These are phyloP conservation scores for Taiozyma onychis DNA, from an alignment of 1,139 yeast genomes.

Conservation along the genomic window DNA sequence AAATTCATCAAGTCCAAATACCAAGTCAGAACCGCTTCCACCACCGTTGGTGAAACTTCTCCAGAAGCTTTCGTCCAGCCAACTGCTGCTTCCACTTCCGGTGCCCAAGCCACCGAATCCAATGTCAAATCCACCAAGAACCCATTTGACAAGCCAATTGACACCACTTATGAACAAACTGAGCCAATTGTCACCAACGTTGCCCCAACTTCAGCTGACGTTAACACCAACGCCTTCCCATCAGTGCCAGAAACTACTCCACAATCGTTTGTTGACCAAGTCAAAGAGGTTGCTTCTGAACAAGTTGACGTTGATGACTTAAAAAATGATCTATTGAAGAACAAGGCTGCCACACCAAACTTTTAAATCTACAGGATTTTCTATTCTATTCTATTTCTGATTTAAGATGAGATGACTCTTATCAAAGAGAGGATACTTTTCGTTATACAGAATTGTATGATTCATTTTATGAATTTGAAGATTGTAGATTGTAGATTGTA, in stretches of 20 bases:
- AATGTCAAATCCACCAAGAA: conserved; percentile 5
- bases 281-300: conserved; percentile 13
- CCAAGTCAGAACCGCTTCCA: conserved; percentile 62
- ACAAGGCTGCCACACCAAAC: conserved; percentile 13
- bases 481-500: background rate
- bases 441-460: background rate
- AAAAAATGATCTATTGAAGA: conserved; percentile 26
- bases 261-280: conserved; percentile 13
- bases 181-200: conserved; percentile 22
- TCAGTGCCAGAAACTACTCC: conserved; percentile 34
- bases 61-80: conserved; percentile 26
- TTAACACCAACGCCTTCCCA: conserved; percentile 33
- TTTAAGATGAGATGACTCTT: background rate
- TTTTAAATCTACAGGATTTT: background rate
- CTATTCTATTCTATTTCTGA: no score
- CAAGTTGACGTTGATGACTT: conserved; percentile 24
- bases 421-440: background rate
- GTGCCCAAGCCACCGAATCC: conserved; percentile 18
- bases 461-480: background rate
- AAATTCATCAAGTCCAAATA: conserved; percentile 56
- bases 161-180: conserved; percentile 14
- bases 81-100: conserved; percentile 22
- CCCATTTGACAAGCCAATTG: conserved; percentile 5
- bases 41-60: conserved; percentile 45
- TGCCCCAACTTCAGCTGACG: conserved; percentile 9